Base-by-base conservation (phyloP, 345 rosid species). In the Melaleuca quinquenervia region DNA sequence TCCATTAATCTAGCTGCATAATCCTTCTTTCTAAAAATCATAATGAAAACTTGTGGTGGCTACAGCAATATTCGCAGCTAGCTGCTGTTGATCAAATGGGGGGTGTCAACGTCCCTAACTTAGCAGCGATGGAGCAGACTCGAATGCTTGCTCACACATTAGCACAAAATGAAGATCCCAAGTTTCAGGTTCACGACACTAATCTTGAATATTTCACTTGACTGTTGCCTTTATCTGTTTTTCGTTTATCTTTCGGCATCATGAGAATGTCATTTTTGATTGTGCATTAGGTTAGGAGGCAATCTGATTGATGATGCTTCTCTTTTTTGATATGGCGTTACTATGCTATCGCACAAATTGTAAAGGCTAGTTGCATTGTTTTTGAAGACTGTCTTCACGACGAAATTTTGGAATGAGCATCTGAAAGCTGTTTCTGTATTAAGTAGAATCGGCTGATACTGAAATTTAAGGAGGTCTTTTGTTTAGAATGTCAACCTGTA, bases 51-150 rank as follows among this genome's bases (percentile, higher is more conserved):
- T 86, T 54, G 21, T 83, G 88, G 60, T 86, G 70, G 55, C 86
- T 32, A 24, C 88, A 96, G 98, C 96, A 95, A 88, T 96, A 95
- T 85, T 89, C 92, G 84, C 96, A 92, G 89, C 86, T 97, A 92
- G 88, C 92, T 90, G 85, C 94, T 53, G 55, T 84, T 41, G 94
- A 89, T 89, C 95, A 90, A 90, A 91, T 93, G 94, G 89, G 96
- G 90, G 94, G 95, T 82, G 92, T 89, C 86, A 91, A 91, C 64
- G 87, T 92, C 75, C 89, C 94, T 86, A 93, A 88, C 90, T 87
- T 93, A 84, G 96, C 97, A 85, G 96, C 99, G 84, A 95, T 94
- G 96, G 98, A 98, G 95, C 99, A 98, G 91, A 96, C 96, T 87
- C 99, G 96, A 50, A 92, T 93, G 95, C 99, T 98, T 86, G 99